Base-by-base conservation (phyloP, 2,329 filamentous ascomycete species). In the Penicillium concentricum region DNA sequence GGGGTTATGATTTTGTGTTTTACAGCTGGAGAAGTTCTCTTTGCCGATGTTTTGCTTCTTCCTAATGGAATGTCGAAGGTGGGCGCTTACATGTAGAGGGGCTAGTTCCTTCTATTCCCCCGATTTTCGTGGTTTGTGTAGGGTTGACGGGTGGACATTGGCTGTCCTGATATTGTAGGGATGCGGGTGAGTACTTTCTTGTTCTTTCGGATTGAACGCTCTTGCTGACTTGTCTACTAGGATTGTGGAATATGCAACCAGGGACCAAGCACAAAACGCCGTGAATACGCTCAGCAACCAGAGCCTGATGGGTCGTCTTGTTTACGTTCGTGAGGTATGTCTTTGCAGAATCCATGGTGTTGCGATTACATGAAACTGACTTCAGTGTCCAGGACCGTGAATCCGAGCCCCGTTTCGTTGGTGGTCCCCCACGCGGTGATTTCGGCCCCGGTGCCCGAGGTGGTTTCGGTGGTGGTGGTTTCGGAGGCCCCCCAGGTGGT, bases 1-100 rank as follows among this genome's bases (percentile, higher is more conserved):
- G 35, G n/a, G 61, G 62, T 54, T 59, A 43, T 30, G 45, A 42
- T 47, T 49, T 50, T 52, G 54, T 47, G 62, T 61, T 38, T 65
- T 74, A 69, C 79, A 97, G 94, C 94, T 82, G 94, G 94, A 85
- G 93, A 97, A 80, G 94, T 99, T 78, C 87, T 97, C 82, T 99
- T 96, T 82, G 94, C 94, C 83, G 94, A 99, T 85, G 94, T 99
- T 76, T 88, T 99, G 81, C 85, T 96, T 79, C 92, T 99, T 88
- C 94, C 94, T 75, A 99, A 99, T 86, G 94, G 94, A 92, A 99
- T 99, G 94, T 97, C 93, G 91, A 99, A 99, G 93, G 93, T 97
- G 92, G 91, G 91, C 92, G 87, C 88, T 84, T 89, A 90, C 83
- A 87, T 82, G 84, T 92, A 89, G 89, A 87, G 85, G 87, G 89